Conservation (phyloP, 106 monocot species). For the Narthecium ossifragum region DNA sequence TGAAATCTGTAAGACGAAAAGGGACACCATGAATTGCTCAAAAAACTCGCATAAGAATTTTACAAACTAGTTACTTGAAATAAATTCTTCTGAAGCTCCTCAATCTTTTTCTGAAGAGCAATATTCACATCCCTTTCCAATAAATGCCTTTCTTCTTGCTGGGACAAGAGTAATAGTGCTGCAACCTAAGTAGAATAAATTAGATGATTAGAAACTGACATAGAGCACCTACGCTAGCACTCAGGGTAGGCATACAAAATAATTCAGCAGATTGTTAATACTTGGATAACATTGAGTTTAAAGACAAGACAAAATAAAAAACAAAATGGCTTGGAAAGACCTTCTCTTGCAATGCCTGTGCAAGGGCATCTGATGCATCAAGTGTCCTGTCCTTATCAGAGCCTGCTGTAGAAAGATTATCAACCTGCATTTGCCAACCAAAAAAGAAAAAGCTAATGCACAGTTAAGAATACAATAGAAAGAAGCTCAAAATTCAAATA, state of each 20-base stretch:
- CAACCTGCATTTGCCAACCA: conserved; percentile 17
- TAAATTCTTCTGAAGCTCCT: conserved; percentile 75
- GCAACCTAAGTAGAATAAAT: conserved; percentile 39
- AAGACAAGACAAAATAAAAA: background rate
- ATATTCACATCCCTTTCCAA: conserved; percentile 62
- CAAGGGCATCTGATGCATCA: conserved; percentile 52
- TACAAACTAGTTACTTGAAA: conserved; percentile 80
- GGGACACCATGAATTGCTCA: no score
- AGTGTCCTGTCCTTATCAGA: conserved; percentile 6
- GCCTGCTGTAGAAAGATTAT: conserved; percentile 8
- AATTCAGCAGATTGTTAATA: no score
- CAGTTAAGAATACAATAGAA: background rate
- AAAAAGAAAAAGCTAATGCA: background rate
- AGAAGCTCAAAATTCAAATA: background rate
- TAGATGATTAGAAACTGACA: background rate
- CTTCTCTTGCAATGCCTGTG: conserved; percentile 91
- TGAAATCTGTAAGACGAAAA: no score
- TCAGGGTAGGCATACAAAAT: no score
- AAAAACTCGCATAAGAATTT: no score
- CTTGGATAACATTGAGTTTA: no score
- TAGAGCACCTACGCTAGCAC: no score
- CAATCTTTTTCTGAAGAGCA: conserved; percentile 65
- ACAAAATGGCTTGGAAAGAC: conserved; percentile 23
- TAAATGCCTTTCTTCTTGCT: conserved; percentile 91
- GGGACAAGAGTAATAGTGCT: conserved; percentile 81